Evolutionary conservation across 768 basidiomycete species (phyloP).

Genomic region (Suillus subaureus): DNA sequence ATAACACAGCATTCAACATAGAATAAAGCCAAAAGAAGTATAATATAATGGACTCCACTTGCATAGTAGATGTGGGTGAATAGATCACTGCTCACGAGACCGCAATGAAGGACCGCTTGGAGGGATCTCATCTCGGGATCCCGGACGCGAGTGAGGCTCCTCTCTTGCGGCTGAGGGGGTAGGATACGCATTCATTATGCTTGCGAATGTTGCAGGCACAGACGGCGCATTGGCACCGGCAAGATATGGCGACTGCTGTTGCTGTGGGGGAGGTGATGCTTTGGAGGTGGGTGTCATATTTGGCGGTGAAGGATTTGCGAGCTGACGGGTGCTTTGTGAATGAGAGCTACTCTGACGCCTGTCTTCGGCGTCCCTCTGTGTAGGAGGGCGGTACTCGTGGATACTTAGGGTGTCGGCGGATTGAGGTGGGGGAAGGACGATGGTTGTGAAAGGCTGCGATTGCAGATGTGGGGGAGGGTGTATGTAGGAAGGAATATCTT

Average conservation of each 20-base stretch:
- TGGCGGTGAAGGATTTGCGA: conserved; percentile 25
- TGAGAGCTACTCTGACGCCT: conserved; percentile 23
- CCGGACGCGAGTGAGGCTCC: conserved; percentile 29
- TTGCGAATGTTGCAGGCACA: conserved; percentile 60
- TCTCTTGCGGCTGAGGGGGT: conserved; percentile 31
- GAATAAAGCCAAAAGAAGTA: conserved; percentile 7
- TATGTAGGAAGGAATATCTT: conserved; percentile 25
- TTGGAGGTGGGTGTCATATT: conserved; percentile 18
- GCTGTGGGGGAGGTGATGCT: conserved; percentile 24
- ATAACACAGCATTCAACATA: conserved; percentile 3
- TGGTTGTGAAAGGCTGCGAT: conserved; percentile 32
- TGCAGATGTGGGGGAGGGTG: conserved; percentile 24
- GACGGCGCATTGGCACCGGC: conserved; percentile 21
- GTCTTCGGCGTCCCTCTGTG: conserved; percentile 19
- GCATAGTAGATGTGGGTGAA: neutral
- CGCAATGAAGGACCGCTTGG: neutral
- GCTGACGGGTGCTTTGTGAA: conserved; percentile 16
- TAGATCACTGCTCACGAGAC: neutral
- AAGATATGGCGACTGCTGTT: conserved; percentile 25
- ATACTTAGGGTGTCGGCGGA: conserved; percentile 31
- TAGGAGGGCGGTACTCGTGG: conserved; percentile 34
- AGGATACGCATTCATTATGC: conserved; percentile 74
- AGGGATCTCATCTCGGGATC: conserved; percentile 26
- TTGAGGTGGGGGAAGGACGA: conserved; percentile 32
- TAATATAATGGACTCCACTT: conserved; percentile 9